A percentile compares a stretch with the other conserved stretches of the same genome.
Conservation (phyloP, 257 asterid species). For the Buddleja alternifolia region DNA sequence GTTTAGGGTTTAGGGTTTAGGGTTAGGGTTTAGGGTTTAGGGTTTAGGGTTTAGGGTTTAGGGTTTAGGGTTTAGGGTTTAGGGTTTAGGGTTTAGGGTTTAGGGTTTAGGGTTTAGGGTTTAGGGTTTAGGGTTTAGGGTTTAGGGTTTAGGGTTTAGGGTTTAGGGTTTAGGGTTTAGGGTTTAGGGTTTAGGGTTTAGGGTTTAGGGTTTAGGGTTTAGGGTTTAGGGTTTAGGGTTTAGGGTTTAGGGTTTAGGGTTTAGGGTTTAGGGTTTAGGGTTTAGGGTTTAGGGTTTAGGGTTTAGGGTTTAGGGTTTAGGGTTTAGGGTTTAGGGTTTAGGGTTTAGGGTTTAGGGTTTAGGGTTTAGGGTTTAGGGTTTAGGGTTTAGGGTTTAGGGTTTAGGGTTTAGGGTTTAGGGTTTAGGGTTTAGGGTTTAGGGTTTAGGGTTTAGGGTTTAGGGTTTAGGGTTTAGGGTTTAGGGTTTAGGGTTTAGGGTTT, state of each 20-base stretch:
- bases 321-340: slow-evolving; percentile 11
- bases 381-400: slow-evolving; percentile 25
- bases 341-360: slow-evolving; percentile 26
- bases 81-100: slow-evolving; percentile 25
- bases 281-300: slow-evolving; percentile 14
- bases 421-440: slow-evolving; percentile 29
- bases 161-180: slow-evolving; percentile 17
- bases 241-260: slow-evolving; percentile 22
- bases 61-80: slow-evolving; percentile 5
- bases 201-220: slow-evolving; percentile 24
- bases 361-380: slow-evolving; percentile 25
- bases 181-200: slow-evolving; percentile 25
- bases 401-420: slow-evolving; percentile 30
- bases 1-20: slow-evolving; percentile 18
- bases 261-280: slow-evolving; percentile 20
- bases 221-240: slow-evolving; percentile 26
- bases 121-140: slow-evolving; percentile 23
- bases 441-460: slow-evolving; percentile 15
- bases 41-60: slow-evolving; percentile 10
- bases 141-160: slow-evolving; percentile 23
- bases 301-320: slow-evolving; percentile 13
- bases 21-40: slow-evolving; percentile 16
- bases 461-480: slow-evolving; percentile 7
- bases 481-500: slow-evolving; percentile 13
- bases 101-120: slow-evolving; percentile 8